These are phyloP conservation scores for Debaryomyces sp. DNA, from an alignment of 1,139 yeast species.

Conservation along the genomic window DNA sequence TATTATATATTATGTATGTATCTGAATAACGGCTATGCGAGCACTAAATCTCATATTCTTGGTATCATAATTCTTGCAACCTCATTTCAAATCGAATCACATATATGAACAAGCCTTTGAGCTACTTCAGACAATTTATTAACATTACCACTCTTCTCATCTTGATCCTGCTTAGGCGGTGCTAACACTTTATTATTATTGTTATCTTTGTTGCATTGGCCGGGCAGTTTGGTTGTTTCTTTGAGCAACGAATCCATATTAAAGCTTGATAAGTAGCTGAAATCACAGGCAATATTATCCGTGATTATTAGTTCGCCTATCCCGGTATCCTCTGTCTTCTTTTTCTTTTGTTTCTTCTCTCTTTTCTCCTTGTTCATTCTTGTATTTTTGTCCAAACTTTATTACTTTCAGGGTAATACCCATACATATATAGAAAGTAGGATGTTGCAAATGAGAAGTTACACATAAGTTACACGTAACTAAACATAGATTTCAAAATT, in stretches of 20 bases:
- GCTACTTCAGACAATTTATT: neutral
- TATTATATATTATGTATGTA: neutral
- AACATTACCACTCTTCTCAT: neutral
- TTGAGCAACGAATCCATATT: neutral
- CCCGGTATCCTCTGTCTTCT: conserved; percentile 4
- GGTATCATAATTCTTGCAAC: neutral
- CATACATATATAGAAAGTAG: neutral
- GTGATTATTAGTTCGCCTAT: neutral
- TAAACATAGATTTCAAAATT: neutral
- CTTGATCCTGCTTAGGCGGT: neutral
- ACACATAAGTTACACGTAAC: neutral
- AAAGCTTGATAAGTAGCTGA: neutral
- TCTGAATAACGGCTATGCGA: neutral
- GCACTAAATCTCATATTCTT: neutral
- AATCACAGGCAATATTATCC: neutral
- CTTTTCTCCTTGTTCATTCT: conserved; percentile 6
- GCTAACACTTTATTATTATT: neutral
- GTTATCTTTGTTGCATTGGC: neutral
- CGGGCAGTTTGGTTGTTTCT: neutral
- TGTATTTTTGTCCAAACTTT: neutral
- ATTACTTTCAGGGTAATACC: neutral
- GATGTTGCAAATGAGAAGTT: conserved; percentile 3
- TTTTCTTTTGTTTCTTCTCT: conserved; percentile 8
- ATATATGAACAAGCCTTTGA: neutral
- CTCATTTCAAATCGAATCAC: neutral